Evolutionary conservation across 805 yeast species (phyloP).

Genomic region (Zygotorulaspora florentina): DNA sequence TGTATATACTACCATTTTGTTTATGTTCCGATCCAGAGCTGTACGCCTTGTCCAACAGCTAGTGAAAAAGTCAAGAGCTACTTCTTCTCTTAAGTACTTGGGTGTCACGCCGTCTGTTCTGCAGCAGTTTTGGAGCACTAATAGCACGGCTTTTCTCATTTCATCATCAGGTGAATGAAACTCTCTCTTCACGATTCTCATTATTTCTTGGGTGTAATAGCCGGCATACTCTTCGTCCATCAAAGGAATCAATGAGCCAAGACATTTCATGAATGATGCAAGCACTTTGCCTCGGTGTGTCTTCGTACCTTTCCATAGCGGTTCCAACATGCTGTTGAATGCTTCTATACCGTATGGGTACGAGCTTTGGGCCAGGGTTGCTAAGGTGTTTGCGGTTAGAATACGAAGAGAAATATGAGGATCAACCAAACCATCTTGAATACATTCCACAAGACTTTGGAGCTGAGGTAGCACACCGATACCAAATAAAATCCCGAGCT

Average conservation of each 20-base stretch:
- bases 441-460: slow-evolving; percentile 57
- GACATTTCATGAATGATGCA: slow-evolving; percentile 70
- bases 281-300: slow-evolving; percentile 73
- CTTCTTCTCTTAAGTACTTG: slow-evolving; percentile 45
- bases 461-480: slow-evolving; percentile 72
- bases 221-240: slow-evolving; percentile 82
- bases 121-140: slow-evolving; percentile 64
- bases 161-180: slow-evolving; percentile 83
- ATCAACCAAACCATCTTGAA: slow-evolving; percentile 57
- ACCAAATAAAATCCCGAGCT: slow-evolving; percentile 64
- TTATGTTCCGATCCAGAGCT: slow-evolving; percentile 61
- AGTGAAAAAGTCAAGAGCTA: slow-evolving; percentile 59
- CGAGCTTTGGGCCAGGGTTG: slow-evolving; percentile 75
- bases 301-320: slow-evolving; percentile 75
- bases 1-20: slow-evolving; percentile 64
- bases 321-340: slow-evolving; percentile 68
- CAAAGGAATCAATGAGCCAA: slow-evolving; percentile 77
- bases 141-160: slow-evolving; percentile 69
- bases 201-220: slow-evolving; percentile 70
- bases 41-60: slow-evolving; percentile 79
- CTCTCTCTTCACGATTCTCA: slow-evolving; percentile 64
- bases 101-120: slow-evolving; percentile 53
- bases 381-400: slow-evolving; percentile 65
- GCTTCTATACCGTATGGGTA: slow-evolving; percentile 88
- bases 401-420: slow-evolving; percentile 64